Conservation (phyloP, 176 grass and related monocot species). For the Musa troglodytarum region DNA sequence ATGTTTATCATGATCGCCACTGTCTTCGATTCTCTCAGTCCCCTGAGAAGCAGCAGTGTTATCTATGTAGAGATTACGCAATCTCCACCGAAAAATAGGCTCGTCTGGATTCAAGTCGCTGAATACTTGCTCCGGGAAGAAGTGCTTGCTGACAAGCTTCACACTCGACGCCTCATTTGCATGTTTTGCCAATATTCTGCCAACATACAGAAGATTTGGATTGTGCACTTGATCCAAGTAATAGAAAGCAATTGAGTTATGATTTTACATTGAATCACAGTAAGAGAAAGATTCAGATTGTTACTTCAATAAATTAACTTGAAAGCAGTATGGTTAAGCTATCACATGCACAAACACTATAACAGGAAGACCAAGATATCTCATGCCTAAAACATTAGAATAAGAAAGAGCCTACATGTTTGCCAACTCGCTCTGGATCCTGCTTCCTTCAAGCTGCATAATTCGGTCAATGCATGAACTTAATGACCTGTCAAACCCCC, state of each 20-base stretch:
- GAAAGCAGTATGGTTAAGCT: neutral
- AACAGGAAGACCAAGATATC: neutral
- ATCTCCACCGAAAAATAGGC: slow-evolving; percentile 47
- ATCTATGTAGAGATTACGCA: slow-evolving; percentile 41
- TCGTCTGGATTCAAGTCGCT: slow-evolving; percentile 61
- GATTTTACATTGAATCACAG: neutral
- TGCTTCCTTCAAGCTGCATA: slow-evolving; percentile 28
- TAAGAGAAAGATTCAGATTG: neutral
- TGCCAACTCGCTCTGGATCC: slow-evolving; percentile 33
- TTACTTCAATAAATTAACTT: neutral
- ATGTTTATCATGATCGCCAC: slow-evolving; percentile 1
- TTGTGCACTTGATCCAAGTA: neutral
- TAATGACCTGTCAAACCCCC: slow-evolving; percentile 23
- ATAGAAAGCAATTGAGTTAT: neutral
- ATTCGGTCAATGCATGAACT: slow-evolving; percentile 15
- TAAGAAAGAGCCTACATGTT: slow-evolving; percentile 23
- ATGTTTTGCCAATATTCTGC: slow-evolving; percentile 56
- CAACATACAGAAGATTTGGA: neutral
- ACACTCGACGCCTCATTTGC: slow-evolving; percentile 34
- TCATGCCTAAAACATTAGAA: neutral
- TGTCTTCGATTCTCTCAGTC: slow-evolving; percentile 25
- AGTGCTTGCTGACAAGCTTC: slow-evolving; percentile 43
- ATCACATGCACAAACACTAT: neutral
- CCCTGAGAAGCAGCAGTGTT: slow-evolving; percentile 27
- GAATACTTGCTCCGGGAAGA: slow-evolving; percentile 64